phyloP scores from a whole-genome alignment of 305 asterid genomes.

The Rubia tinctorum region DNA sequence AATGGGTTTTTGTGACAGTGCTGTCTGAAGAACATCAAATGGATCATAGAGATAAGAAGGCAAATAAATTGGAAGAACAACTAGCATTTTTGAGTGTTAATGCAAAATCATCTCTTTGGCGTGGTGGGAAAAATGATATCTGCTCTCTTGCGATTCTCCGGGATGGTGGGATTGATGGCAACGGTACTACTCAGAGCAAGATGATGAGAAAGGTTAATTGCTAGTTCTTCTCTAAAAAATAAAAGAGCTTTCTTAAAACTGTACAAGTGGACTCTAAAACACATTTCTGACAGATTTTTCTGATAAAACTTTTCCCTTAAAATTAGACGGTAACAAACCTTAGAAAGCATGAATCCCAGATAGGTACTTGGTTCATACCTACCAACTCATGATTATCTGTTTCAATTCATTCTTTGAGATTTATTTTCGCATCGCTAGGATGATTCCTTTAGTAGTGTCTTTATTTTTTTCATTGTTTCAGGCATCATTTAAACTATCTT shows the following conservation, averaged over 20 bases:
- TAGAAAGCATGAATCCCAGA: not conserved
- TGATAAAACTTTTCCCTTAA: not conserved
- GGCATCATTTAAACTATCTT: slow-evolving; percentile 94
- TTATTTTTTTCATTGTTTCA: slow-evolving; percentile 30
- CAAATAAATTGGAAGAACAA: slow-evolving; percentile 31
- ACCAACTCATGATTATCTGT: not conserved
- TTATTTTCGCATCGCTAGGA: not conserved
- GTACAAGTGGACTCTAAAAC: not conserved
- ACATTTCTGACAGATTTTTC: not conserved
- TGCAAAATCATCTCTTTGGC: slow-evolving; percentile 50
- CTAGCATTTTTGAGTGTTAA: slow-evolving; percentile 29
- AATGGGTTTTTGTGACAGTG: slow-evolving; percentile 26
- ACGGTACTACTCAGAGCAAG: slow-evolving; percentile 41
- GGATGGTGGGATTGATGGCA: slow-evolving; percentile 55
- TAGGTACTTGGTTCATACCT: not conserved
- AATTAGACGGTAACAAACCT: not conserved
- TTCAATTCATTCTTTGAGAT: not conserved
- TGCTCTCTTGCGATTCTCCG: slow-evolving; percentile 84
- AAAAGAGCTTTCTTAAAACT: not conserved
- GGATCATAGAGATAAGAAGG: slow-evolving; percentile 30
- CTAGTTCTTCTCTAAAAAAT: not conserved
- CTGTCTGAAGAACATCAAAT: slow-evolving; percentile 35
- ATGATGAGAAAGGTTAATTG: slow-evolving; percentile 66
- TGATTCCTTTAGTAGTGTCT: not conserved
- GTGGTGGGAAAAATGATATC: slow-evolving; percentile 81